Conservation (phyloP, 2,329 filamentous ascomycete species). For the Lasiodiplodia hormozganensis region DNA sequence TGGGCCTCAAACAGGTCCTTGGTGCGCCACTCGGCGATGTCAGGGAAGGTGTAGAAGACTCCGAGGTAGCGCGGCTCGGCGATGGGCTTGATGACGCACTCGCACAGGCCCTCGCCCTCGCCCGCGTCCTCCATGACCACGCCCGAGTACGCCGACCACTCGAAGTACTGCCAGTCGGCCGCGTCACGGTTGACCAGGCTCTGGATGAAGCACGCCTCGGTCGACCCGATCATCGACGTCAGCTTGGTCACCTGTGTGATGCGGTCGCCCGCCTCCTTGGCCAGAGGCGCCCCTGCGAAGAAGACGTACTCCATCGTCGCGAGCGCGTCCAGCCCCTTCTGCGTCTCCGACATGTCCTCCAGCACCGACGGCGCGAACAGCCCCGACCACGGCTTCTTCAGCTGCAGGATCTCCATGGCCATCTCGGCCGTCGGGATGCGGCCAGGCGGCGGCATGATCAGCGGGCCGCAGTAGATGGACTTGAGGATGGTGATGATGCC, state of each 20-base stretch:
- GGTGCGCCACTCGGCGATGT: slow-evolving; percentile 31
- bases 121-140: slow-evolving; percentile 38
- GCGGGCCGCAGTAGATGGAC: slow-evolving; percentile 31
- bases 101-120: slow-evolving; percentile 33
- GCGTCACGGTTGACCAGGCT: slow-evolving; percentile 30
- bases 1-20: slow-evolving; percentile 36
- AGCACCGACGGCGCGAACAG: slow-evolving; percentile 37
- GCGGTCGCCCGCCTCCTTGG: slow-evolving; percentile 33
- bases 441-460: slow-evolving; percentile 28
- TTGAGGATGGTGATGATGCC: slow-evolving; percentile 32
- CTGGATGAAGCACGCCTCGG: slow-evolving; percentile 37
- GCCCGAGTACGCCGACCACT: slow-evolving; percentile 35
- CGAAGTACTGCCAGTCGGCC: slow-evolving; percentile 38
- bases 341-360: slow-evolving; percentile 37
- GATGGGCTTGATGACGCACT: slow-evolving; percentile 32
- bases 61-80: slow-evolving; percentile 24
- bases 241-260: slow-evolving; percentile 34
- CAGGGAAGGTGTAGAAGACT: slow-evolving; percentile 34
- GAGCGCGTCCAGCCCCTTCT: slow-evolving; percentile 35
- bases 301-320: slow-evolving; percentile 34
- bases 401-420: slow-evolving; percentile 31
- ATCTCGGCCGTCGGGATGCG: slow-evolving; percentile 31
- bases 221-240: slow-evolving; percentile 36
- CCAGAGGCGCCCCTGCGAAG: slow-evolving; percentile 33
- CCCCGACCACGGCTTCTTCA: slow-evolving; percentile 34